Conservation (phyloP, 352 stramenopile genomes). For the Pythium phragmiticola region DNA sequence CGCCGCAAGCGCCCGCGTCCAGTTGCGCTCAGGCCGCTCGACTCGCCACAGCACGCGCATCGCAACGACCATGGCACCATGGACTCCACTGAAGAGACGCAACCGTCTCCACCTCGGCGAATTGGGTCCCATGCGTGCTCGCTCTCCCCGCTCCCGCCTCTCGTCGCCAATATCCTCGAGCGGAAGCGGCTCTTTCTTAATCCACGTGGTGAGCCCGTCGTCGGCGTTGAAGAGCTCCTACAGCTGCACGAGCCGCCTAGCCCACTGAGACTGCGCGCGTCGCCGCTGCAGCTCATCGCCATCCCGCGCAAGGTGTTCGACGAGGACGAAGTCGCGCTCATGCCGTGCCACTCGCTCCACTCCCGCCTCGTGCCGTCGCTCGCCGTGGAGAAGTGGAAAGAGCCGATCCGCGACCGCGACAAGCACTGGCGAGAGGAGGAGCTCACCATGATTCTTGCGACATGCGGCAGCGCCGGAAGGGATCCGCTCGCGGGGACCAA, state of each 20-base stretch:
- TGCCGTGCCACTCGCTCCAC: constrained; percentile 62
- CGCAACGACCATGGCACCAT: neutral
- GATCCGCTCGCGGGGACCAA: constrained; percentile 13
- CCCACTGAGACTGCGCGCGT: constrained; percentile 17
- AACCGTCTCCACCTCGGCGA: neutral
- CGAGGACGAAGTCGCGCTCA: constrained; percentile 64
- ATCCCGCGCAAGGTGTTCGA: constrained; percentile 49
- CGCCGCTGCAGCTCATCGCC: constrained; percentile 42
- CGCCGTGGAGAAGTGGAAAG: constrained; percentile 43
- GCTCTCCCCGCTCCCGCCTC: constrained; percentile 26
- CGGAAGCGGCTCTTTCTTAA: constrained; percentile 43
- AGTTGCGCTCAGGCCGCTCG: constrained; percentile 3
- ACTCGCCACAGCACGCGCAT: constrained; percentile 6
- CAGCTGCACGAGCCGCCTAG: constrained; percentile 40
- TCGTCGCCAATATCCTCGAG: constrained; percentile 43
- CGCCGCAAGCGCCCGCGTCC: constrained; percentile 23
- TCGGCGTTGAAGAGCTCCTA: constrained; percentile 54
- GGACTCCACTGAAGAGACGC: neutral
- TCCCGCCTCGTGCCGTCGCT: constrained; percentile 40
- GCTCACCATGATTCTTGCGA: constrained; percentile 38
- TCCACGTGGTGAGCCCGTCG: constrained; percentile 12
- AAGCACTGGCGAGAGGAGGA: constrained; percentile 61
- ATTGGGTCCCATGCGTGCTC: neutral
- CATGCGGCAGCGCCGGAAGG: neutral
- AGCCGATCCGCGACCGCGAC: constrained; percentile 57